Percentiles rank a stretch among this genome's conserved stretches.
phyloP scores from a whole-genome alignment of 345 rosid species.

The Heritiera fomes region DNA sequence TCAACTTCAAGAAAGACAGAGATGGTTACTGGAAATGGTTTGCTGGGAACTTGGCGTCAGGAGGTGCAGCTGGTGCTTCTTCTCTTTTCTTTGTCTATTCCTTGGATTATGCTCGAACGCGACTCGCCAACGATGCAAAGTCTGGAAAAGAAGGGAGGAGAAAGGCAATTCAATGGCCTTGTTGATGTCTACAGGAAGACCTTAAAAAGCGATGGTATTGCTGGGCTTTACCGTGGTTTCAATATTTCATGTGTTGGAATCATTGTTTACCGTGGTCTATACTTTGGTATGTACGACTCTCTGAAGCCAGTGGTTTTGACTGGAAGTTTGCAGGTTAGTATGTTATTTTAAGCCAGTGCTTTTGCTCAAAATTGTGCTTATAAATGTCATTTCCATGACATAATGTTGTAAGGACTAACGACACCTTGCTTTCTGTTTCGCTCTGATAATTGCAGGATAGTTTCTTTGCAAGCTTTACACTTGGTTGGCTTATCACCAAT shows the following conservation, averaged over 20 bases:
- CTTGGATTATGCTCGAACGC: constrained; percentile 85
- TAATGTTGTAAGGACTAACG: no score
- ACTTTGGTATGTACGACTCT: constrained; percentile 89
- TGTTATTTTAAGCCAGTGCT: not conserved
- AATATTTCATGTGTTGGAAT: constrained; percentile 83
- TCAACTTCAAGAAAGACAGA: constrained; percentile 89
- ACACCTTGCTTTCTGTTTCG: constrained; percentile 2
- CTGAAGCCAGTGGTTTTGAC: constrained; percentile 75
- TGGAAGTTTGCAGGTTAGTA: constrained; percentile 56
- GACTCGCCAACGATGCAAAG: constrained; percentile 86
- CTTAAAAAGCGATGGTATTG: constrained; percentile 66
- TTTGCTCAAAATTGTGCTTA: no score
- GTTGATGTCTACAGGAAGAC: constrained; percentile 84
- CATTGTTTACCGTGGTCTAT: constrained; percentile 80
- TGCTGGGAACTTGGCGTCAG: constrained; percentile 87
- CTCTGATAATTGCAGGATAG: constrained; percentile 59
- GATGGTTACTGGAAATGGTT: constrained; percentile 96
- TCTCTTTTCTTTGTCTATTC: constrained; percentile 84
- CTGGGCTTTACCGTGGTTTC: constrained; percentile 90
- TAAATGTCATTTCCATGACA: no score
- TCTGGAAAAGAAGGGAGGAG: constrained; percentile 82
- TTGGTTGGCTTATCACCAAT: constrained; percentile 87
- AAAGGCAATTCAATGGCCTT: constrained; percentile 84
- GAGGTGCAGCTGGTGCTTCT: constrained; percentile 93
- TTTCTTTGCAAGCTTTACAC: constrained; percentile 80